Percentiles rank a stretch among this genome's conserved stretches.
phyloP scores from a whole-genome alignment of 306 rosid species.

The Trifolium subterraneum region DNA sequence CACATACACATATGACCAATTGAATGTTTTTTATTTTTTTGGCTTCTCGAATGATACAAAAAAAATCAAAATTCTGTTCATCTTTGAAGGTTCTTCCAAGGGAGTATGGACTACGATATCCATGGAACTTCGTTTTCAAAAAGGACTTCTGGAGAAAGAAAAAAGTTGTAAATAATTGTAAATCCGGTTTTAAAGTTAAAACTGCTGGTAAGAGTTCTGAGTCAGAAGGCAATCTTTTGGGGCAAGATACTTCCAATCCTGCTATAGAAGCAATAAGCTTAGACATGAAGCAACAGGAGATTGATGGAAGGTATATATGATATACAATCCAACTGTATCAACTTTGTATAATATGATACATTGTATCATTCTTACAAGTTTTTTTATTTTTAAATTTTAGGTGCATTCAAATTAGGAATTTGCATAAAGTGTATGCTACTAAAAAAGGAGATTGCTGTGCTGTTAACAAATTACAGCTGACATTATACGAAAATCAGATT shows the following conservation, averaged over 20 bases:
- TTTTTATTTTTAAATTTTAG: constrained; percentile 46
- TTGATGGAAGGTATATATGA: constrained; percentile 82
- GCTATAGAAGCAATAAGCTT: constrained; percentile 75
- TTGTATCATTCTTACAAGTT: constrained; percentile 33
- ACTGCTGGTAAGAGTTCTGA: constrained; percentile 39
- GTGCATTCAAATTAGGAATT: constrained; percentile 93
- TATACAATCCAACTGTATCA: constrained; percentile 32
- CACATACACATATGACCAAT: not conserved
- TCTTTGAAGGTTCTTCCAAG: constrained; percentile 80
- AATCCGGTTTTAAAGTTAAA: constrained; percentile 48
- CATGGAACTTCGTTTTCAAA: constrained; percentile 76
- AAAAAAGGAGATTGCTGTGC: constrained; percentile 87
- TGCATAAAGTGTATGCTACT: constrained; percentile 83
- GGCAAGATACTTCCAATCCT: constrained; percentile 49
- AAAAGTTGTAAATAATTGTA: constrained; percentile 37
- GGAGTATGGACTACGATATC: constrained; percentile 78
- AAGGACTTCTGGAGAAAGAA: constrained; percentile 63
- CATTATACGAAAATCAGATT: constrained; percentile 93
- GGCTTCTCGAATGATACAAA: constrained; percentile 3
- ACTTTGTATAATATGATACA: constrained; percentile 32
- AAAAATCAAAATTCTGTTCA: constrained; percentile 9
- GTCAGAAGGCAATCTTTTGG: constrained; percentile 42
- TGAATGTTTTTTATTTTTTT: constrained; percentile 24
- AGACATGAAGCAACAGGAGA: constrained; percentile 96
- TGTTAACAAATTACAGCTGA: constrained; percentile 77